Evolutionary conservation across 352 stramenopile species (phyloP), one percentile per base, ranked within the genome.

Genomic region (Globisporangium lucens): DNA sequence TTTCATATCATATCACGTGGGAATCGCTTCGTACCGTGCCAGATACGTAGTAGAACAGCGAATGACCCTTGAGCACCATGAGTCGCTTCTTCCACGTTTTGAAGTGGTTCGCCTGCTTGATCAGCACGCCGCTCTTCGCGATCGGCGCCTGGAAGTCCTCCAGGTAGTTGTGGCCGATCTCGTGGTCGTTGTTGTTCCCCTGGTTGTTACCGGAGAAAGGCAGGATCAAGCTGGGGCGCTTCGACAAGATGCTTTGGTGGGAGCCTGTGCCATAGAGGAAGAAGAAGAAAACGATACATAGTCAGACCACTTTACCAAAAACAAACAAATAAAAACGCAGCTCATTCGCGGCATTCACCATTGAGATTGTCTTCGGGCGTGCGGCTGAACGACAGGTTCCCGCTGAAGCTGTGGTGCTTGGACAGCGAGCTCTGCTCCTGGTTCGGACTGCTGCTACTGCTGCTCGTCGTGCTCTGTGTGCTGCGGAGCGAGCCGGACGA

Each of bases 51-150:
- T 95, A 95, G 69, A 95, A 95, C 33, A 95, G 76, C 56, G 85
- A 93, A 65, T 95, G 87, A 1, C 87, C 87, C 67, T 92, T 93
- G 15, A 95, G 81, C 74, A 95, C 86, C 87, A 95, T 95, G 24
- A 93, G 80, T 1, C 87, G 84, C 68, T 95, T 95, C 68, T 95
- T 95, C 87, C 87, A 95, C 56, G 87, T 95, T 73, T 95, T 95
- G 55, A 95, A 89, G 70, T 95, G 87, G 65, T 95, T 93, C 2
- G 85, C 86, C 72, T 95, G 87, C 56, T 95, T 95, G 66, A 93
- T 92, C 22, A 95, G 77, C 69, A 95, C 87, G 46, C 87, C 86
- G 27, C 83, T 91, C 76, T 93, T 91, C 61, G 85, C 87, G 59
- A 91, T 91, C 27, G 83, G 83, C 61, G 85, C 84, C 68, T 93